Base-by-base conservation (phyloP, 352 stramenopile species). In the Phytophthora pluvialis region DNA sequence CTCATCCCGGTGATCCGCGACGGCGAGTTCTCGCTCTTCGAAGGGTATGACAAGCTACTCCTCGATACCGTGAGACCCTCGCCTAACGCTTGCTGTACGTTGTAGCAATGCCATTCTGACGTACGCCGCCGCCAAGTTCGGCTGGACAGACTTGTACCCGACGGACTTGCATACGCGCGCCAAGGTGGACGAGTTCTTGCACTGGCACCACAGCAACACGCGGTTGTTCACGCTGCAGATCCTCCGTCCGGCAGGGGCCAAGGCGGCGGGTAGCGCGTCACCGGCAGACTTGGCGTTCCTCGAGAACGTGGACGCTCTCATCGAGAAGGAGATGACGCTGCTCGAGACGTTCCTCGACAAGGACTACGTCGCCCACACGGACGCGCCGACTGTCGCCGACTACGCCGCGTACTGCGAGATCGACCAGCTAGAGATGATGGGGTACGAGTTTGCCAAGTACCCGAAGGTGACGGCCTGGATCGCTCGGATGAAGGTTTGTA, bases 1-100 rank as follows among this genome's bases (percentile, higher is more conserved):
- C 57, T 86, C 25, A 60, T 87, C 12, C 80, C 80, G 5, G 65
- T 80, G 47, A 60, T 89, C 68, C 71, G 82, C 42, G 77, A 89
- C 45, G 77, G 75, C 33, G 72, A 82, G 25, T 87, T 89, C 53
- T 64, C 71, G 38, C 75, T 87, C 42, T 85, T 79, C 35, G 77
- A 89, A 66, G 74, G 75, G 69, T 79, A 71, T 35, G 49, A 7
- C 13, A 3, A 32, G 12, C 10, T 38, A 36, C 3, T 16, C 4
- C 10, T 35, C 13, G 33, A 3, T 38, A 46, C 38, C 26, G 42
- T 21, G 21, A 21, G 49, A 57, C 43, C 10, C 12, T 44, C 13
- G 9, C 42, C 42, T 57, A 50, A 51, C 44, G 18, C 21, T 48
- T 47, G 25, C 18, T 46, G 5, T 21, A 28, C 13, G 25, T 55